These are phyloP conservation scores for Noccaea caerulescens DNA, from an alignment of 345 rosid species.

Conservation along the genomic window DNA sequence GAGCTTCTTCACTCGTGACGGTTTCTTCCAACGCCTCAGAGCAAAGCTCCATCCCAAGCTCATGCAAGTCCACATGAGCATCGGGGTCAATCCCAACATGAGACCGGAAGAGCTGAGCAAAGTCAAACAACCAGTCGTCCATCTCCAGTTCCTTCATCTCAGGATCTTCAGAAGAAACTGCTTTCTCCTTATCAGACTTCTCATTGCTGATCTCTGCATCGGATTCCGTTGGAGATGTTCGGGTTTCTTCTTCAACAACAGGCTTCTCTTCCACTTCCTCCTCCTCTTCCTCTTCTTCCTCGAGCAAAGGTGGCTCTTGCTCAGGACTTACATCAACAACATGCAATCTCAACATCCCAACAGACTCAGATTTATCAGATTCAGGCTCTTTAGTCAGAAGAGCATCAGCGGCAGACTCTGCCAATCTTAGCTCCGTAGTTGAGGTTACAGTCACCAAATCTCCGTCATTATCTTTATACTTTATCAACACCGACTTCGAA, in stretches of 20 bases:
- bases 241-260: conserved; percentile 61
- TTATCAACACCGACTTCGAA: conserved; percentile 82
- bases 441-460: conserved; percentile 90
- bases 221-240: conserved; percentile 52
- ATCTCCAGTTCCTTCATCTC: conserved; percentile 87
- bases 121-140: conserved; percentile 98
- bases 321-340: conserved; percentile 90
- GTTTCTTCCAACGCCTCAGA: conserved; percentile 97
- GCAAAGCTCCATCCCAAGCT: conserved; percentile 98
- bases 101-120: conserved; percentile 91
- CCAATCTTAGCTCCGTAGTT: conserved; percentile 75
- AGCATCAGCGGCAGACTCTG: conserved; percentile 70
- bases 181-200: conserved; percentile 63
- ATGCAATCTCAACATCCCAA: conserved; percentile 84
- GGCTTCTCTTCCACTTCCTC: conserved; percentile 48
- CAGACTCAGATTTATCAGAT: conserved; percentile 51
- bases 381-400: conserved; percentile 62
- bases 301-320: conserved; percentile 78
- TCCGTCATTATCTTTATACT: conserved; percentile 88
- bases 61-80: conserved; percentile 93
- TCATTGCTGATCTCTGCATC: conserved; percentile 60
- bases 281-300: conserved; percentile 74
- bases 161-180: conserved; percentile 61
- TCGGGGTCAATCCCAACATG: conserved; percentile 94
- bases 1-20: conserved; percentile 91